phyloP scores from a whole-genome alignment of 2,329 filamentous ascomycete species.

The Helotiales sp. region DNA sequence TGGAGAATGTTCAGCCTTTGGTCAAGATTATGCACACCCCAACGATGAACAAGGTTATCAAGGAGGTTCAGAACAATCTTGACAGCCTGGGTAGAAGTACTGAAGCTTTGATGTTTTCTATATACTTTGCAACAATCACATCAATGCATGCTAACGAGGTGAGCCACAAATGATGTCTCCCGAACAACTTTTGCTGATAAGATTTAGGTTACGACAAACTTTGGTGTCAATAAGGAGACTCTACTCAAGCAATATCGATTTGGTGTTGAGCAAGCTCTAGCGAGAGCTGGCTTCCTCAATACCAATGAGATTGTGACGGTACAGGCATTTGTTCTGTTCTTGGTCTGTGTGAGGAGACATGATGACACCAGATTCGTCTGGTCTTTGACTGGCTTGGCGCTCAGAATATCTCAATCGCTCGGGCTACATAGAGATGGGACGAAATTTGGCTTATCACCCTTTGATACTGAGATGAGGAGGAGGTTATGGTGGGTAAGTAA shows the following conservation, averaged over 20 bases:
- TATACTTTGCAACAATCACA: conserved; percentile 55
- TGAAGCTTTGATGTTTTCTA: conserved; percentile 54
- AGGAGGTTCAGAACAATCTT: conserved; percentile 59
- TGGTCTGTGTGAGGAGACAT: conserved; percentile 52
- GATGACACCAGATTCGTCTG: conserved; percentile 47
- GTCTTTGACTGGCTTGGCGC: conserved; percentile 58
- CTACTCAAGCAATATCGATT: conserved; percentile 52
- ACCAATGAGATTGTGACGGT: conserved; percentile 54
- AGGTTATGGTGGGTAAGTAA: conserved; percentile 52
- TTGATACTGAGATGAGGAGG: conserved; percentile 60
- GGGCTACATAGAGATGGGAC: conserved; percentile 60
- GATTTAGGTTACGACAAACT: conserved; percentile 31
- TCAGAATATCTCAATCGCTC: conserved; percentile 59
- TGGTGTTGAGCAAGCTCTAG: conserved; percentile 54
- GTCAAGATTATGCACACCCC: conserved; percentile 72
- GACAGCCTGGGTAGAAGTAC: conserved; percentile 49
- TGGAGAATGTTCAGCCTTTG: conserved; percentile 72
- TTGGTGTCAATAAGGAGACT: conserved; percentile 44
- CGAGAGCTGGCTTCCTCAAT: conserved; percentile 53
- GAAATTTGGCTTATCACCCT: conserved; percentile 55
- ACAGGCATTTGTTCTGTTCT: conserved; percentile 56
- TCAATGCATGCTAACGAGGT: conserved; percentile 36
- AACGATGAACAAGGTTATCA: conserved; percentile 60
- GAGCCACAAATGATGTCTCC: background rate
- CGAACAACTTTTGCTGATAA: background rate